Evolutionary conservation across 169 alveolate genomes (phyloP).

Genomic region (Cryptosporidium ryanae): DNA sequence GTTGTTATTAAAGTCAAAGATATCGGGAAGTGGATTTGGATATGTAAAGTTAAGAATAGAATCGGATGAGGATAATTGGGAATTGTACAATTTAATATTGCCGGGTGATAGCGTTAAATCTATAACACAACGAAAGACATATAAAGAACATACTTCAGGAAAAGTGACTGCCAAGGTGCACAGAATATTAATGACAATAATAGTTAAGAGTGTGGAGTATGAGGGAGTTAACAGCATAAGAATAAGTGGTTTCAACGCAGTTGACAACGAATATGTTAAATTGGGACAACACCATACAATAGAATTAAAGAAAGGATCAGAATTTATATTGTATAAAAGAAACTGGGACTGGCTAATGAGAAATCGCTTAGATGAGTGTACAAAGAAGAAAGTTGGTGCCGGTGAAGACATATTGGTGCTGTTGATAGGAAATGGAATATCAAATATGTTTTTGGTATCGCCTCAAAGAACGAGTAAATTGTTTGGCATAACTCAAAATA

Average conservation of each 20-base stretch:
- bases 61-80: slow-evolving; percentile 57
- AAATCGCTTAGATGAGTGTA: slow-evolving; percentile 24
- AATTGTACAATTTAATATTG: slow-evolving; percentile 40
- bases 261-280: slow-evolving; percentile 55
- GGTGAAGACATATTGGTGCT: slow-evolving; percentile 35
- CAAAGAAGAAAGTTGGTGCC: slow-evolving; percentile 14
- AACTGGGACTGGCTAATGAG: slow-evolving; percentile 67
- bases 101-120: slow-evolving; percentile 68
- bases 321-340: slow-evolving; percentile 43
- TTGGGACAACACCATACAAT: slow-evolving; percentile 71
- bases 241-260: slow-evolving; percentile 68
- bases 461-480: slow-evolving; percentile 20
- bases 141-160: slow-evolving; percentile 46
- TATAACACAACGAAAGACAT: slow-evolving; percentile 37
- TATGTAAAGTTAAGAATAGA: slow-evolving; percentile 48
- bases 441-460: slow-evolving; percentile 53
- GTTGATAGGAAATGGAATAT: slow-evolving; percentile 45
- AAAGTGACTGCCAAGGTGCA: slow-evolving; percentile 32
- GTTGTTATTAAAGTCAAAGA: slow-evolving; percentile 29
- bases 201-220: slow-evolving; percentile 41
- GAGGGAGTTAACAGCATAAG: slow-evolving; percentile 8
- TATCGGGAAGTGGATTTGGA: slow-evolving; percentile 56
- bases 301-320: slow-evolving; percentile 46
- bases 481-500: slow-evolving; percentile 46
- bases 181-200: slow-evolving; percentile 22